Evolutionary conservation across 805 yeast genomes (phyloP), one percentile per base, ranked within the genome.

Genomic region (Millerago galiae): DNA sequence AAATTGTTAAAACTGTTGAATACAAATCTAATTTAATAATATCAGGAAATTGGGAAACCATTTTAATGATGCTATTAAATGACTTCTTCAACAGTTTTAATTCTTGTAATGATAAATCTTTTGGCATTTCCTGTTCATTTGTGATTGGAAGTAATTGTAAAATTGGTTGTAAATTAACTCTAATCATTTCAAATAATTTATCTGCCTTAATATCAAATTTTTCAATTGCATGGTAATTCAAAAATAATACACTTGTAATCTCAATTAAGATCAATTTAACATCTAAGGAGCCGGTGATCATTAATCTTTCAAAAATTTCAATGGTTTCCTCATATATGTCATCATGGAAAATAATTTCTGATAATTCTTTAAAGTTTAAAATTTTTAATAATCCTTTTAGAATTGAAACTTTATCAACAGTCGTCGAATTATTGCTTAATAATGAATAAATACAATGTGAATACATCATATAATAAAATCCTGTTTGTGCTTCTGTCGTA

Each of bases 391-490:
- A 59, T 0, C 83, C 79, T 3, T 66, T 65, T 11, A 74, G 54
- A 3, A 80, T 74, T 26, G 61, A 55, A 26, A 55, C 43, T 17
- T 64, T 59, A 11, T 54, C 38, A 1, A 49, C 46, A 28, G 45
- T 42, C 26, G 60, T 61, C 24, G 61, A 61, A 12, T 47, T 43
- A 34, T 51, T 53, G 38, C 72, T 74, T 37, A 83, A 72, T 47
- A 89, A 67, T 1, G 83, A 75, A 52, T 86, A 95, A 37, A 89
- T 71, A 58, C 96, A 87, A 51, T 86, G 84, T 10, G 96, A 85
- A 63, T 83, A 85, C 32, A 90, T 60, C 26, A 89, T 81, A 56
- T 87, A 84, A 61, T 84, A 81, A 51, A 89, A 84, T 47, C 77
- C 77, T 5, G 73, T 68, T 2, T 76, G 65, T 46, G 73, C 68